Evolutionary conservation across 805 yeast species (phyloP), one percentile per base, ranked within the genome.

Genomic region (Yamadazyma akitaensis): DNA sequence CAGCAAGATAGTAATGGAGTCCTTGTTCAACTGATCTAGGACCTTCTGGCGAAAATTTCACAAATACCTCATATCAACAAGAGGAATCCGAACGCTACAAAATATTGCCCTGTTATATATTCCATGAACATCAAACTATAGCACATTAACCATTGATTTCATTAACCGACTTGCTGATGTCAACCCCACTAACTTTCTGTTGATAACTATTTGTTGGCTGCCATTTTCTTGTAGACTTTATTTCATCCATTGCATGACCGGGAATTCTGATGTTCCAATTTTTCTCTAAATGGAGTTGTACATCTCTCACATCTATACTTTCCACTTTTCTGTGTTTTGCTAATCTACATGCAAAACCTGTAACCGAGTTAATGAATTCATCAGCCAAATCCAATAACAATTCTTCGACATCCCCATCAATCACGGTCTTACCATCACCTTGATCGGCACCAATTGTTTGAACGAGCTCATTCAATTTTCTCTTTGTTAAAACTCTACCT

Each of bases 371-470:
- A 13, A 94, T 94, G 61, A 94, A 94, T 61, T 94, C 98, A 65
- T 94, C 99, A 0, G 99, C 97, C 40, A 94, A 70, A 64, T 94
- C 99, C 37, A 94, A 72, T 31, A 94, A 68, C 34, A 94, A 69
- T 56, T 92, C 98, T 64, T 91, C 97, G 14, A 89, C 96, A 65
- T 94, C 97, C 24, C 97, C 98, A 64, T 92, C 99, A 47, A 94
- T 86, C 4, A 78, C 77, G 5, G 96, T 83, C 57, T 90, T 96
- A 14, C 92, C 86, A 60, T 92, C 97, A 36, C 96, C 97, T 63
- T 85, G 94, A 62, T 86, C 92, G 2, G 84, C 80, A 6, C 91
- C 94, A 13, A 84, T 87, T 2, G 88, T 81, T 59, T 82, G 81
- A 6, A 94, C 94, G 49, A 94, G 74, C 61, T 94, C 99, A 52